These are phyloP conservation scores for Thalassiosira mediterranea DNA, from an alignment of 352 stramenopile species.

Conservation along the genomic window DNA sequence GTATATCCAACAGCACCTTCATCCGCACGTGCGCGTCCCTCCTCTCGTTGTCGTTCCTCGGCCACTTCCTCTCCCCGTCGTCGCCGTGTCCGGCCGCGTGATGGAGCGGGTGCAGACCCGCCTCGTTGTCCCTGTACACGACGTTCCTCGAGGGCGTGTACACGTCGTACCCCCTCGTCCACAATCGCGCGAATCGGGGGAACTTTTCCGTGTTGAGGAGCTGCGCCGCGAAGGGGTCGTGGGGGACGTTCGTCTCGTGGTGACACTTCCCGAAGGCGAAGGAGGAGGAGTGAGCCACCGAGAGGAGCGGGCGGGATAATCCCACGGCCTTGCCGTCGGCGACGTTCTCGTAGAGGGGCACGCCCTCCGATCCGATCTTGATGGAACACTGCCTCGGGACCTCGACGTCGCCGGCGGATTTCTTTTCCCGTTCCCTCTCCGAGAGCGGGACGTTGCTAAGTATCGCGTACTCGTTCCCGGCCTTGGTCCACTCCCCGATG, in stretches of 20 bases:
- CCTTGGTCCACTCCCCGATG: conserved; percentile 73
- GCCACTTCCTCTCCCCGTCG: conserved; percentile 69
- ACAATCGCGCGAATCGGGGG: conserved; percentile 73
- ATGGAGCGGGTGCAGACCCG: conserved; percentile 55
- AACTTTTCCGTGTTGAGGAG: conserved; percentile 85
- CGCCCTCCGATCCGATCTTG: conserved; percentile 62
- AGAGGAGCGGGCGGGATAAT: conserved; percentile 71
- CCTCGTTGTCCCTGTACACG: conserved; percentile 77
- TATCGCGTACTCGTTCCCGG: conserved; percentile 85
- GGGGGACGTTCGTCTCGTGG: conserved; percentile 83
- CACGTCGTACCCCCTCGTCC: conserved; percentile 84
- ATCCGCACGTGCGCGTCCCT: conserved; percentile 53
- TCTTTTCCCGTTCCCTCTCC: conserved; percentile 45
- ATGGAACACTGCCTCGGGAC: conserved; percentile 73
- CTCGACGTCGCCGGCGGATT: conserved; percentile 26
- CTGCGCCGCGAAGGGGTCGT: conserved; percentile 82
- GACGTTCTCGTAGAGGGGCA: conserved; percentile 65
- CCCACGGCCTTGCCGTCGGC: conserved; percentile 77
- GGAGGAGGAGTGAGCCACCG: conserved; percentile 72
- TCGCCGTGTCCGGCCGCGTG: conserved; percentile 63
- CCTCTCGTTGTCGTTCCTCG: conserved; percentile 53
- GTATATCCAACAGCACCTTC: conserved; percentile 58
- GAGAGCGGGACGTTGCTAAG: conserved; percentile 77
- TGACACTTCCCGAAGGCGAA: conserved; percentile 87
- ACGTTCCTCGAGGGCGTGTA: conserved; percentile 84